Evolutionary conservation across 23 red algal genomes (phyloP), one percentile per base, ranked within the genome.

Genomic region (Chondrus crispus): DNA sequence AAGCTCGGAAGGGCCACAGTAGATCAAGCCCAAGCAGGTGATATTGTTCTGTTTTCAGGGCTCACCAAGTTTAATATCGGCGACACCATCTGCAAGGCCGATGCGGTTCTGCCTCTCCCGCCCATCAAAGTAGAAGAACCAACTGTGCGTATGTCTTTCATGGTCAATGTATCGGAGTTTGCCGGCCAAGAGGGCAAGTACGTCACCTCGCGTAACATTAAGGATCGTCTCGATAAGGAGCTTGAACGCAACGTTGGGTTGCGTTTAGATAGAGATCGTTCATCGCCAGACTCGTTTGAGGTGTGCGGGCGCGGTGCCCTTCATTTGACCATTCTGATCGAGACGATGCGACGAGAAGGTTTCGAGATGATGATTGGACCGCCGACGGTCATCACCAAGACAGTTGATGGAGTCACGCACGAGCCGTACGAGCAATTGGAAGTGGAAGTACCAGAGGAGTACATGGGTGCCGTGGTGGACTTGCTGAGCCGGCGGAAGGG

Each of bases 341-440:
- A 98, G 50, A 94, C 96, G 13, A 98, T 98, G 96, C 36, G 96
- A 37, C 80, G 96, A 35, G 96, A 98, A 88, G 96, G 96, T 6
- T 98, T 88, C 41, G 96, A 98, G 46, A 49, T 98, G 16, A 88
- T 98, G 91, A 85, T 98, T 58, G 96, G 96, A 28, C 79, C 96
- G 36, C 96, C 96, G 19, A 89, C 82, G 35, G 96, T 98, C 36
- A 98, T 98, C 74, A 80, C 81, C 36, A 98, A 98, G 72, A 28
- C 22, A 19, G 50, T 84, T 28, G 88, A 94, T 52, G 92, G 92
- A 5, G 82, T 55, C 37, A 85, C 77, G 44, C 70, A 80, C 26
- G 96, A 98, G 30, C 96, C 96, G 33, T 98, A 83, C 57, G 96
- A 98, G 53, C 62, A 82, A n/a, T 93, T 98, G 7, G 96, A 98